These are phyloP conservation scores for Dendrobium catenatum DNA, from an alignment of 106 monocot genomes.

Conservation along the genomic window DNA sequence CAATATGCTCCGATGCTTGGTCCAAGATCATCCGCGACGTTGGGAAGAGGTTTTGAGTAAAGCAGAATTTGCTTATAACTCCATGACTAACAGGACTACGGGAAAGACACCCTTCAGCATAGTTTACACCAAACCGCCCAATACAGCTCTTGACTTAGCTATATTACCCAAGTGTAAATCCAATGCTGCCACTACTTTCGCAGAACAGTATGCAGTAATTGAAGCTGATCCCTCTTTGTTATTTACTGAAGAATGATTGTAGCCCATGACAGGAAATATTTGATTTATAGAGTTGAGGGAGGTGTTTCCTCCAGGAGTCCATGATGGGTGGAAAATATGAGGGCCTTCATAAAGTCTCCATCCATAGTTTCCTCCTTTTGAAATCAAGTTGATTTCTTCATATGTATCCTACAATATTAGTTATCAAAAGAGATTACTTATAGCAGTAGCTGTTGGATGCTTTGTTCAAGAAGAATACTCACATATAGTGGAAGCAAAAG, in stretches of 20 bases:
- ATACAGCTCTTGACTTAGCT: too few relatives aligned
- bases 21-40: too few relatives aligned
- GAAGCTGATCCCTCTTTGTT: conserved; percentile 55
- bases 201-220: conserved; percentile 26
- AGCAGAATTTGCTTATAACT: too few relatives aligned
- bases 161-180: too few relatives aligned
- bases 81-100: too few relatives aligned
- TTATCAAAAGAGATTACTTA: neutral
- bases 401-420: conserved; percentile 43
- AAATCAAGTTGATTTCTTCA: conserved; percentile 87
- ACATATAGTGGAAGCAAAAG: neutral
- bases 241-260: conserved; percentile 55
- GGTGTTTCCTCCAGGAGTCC: conserved; percentile 43
- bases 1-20: too few relatives aligned
- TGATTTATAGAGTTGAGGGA: conserved; percentile 38
- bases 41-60: too few relatives aligned
- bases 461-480: neutral
- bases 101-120: too few relatives aligned
- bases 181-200: too few relatives aligned
- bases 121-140: too few relatives aligned
- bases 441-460: neutral
- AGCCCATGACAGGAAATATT: conserved; percentile 80
- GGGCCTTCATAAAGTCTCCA: conserved; percentile 88
- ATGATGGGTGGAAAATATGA: conserved; percentile 23
- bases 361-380: conserved; percentile 95